These are phyloP conservation scores for Fusarium goolgardi DNA, from an alignment of 2,329 filamentous ascomycete genomes.

Conservation along the genomic window DNA sequence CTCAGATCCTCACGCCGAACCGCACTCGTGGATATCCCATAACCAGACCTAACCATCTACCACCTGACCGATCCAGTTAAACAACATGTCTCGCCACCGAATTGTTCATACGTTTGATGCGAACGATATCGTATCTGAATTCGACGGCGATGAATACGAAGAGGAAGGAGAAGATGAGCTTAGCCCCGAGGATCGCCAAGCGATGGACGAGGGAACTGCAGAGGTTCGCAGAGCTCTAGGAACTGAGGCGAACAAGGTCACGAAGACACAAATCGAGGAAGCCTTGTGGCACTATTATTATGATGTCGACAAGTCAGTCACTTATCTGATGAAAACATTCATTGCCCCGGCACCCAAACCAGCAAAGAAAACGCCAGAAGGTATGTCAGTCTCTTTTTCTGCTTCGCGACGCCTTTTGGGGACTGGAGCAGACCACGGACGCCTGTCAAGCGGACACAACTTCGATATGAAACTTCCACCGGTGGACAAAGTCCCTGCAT, in stretches of 20 bases:
- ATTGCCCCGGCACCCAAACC: constrained; percentile 60
- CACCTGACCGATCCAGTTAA: background rate
- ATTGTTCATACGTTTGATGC: constrained; percentile 59
- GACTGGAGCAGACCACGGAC: constrained; percentile 51
- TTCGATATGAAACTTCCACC: constrained; percentile 33
- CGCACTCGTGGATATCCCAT: background rate
- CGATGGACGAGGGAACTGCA: constrained; percentile 72
- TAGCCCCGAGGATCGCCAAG: constrained; percentile 59
- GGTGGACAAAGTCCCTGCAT: constrained; percentile 51
- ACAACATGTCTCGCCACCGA: constrained; percentile 45
- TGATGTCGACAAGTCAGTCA: constrained; percentile 85
- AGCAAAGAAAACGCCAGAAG: constrained; percentile 57
- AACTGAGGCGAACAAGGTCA: constrained; percentile 66
- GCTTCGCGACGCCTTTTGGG: constrained; percentile 44
- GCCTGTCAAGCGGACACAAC: constrained; percentile 24
- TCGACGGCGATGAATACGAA: constrained; percentile 60
- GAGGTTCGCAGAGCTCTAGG: constrained; percentile 76
- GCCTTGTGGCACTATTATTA: constrained; percentile 97
- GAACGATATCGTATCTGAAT: constrained; percentile 61
- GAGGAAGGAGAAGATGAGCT: constrained; percentile 60
- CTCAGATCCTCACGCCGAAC: background rate
- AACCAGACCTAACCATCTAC: constrained; percentile 1
- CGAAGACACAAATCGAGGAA: constrained; percentile 80
- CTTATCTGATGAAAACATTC: constrained; percentile 78
- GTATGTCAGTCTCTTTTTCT: constrained; percentile 56